Evolutionary conservation across 2,329 filamentous ascomycete genomes (phyloP), one percentile per base, ranked within the genome.

Genomic region (Coniosporium tulheliwenetii): DNA sequence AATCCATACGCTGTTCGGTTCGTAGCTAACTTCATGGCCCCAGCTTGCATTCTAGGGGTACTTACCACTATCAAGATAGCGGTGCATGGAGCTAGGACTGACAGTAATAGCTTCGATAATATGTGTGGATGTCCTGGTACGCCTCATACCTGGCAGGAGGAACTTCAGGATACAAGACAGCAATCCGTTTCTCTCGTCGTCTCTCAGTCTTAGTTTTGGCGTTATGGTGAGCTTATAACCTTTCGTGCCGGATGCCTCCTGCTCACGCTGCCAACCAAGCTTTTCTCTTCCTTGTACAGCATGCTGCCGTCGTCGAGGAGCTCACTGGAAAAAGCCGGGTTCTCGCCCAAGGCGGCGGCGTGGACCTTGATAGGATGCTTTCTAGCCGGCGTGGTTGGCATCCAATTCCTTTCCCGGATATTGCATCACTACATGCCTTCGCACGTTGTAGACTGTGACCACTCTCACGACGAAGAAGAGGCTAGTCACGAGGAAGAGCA

Each of bases 131-230:
- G 55, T 85, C 33, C 53, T 93, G 41, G 67, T 93, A 39, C 78
- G 79, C 43, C 69, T 72, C 39, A 66, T 94, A 39, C 82, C 85
- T 3, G 75, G 80, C 40, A 77, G 81, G 60, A 75, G 70, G 51
- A 70, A 79, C 55, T 98, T 96, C 59, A 75, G 77, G 50, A 93
- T 98, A 49, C 77, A 93, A 55, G 82, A 93, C 46, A 95, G 84
- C 62, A 89, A 84, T 64, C 69, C 69, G 15, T 98, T 98, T 57
- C 70, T 95, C 4, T 87, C 87, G 1, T 77, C 79, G 15, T 95
- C 89, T 0, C 64, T 96, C 45, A 94, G 87, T 60, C 64, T 98
- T 47, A 95, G 86, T 57, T 94, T 94, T 50, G 89, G 91, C 36
- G 87, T 96, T 37, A 93, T 98, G 86, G 87, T 94, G 60, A 48